phyloP scores from a whole-genome alignment of 257 asterid species.

The Vinca minor region DNA sequence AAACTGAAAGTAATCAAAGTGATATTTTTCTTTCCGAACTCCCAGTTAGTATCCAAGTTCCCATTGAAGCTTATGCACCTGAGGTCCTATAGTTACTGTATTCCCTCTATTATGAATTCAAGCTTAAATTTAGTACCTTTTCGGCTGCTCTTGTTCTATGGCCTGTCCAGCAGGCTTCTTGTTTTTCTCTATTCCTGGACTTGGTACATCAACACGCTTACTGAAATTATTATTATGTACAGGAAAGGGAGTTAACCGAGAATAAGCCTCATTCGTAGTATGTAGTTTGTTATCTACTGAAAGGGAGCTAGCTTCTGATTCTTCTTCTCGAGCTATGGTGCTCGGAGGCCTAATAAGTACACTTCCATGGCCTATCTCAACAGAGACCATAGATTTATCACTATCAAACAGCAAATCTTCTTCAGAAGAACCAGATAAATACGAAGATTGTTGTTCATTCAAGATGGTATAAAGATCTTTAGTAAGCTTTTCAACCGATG shows the following conservation, averaged over 20 bases:
- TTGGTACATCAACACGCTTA: constrained; percentile 25
- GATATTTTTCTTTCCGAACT: not conserved
- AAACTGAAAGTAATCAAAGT: not conserved
- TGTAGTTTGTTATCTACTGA: constrained; percentile 68
- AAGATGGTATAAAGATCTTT: constrained; percentile 80
- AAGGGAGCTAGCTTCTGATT: constrained; percentile 95
- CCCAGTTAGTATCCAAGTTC: not conserved
- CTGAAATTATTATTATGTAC: constrained; percentile 24
- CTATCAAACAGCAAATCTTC: constrained; percentile 84
- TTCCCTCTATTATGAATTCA: not conserved
- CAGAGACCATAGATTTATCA: constrained; percentile 89
- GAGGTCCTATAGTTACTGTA: no score
- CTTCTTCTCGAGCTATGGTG: constrained; percentile 74
- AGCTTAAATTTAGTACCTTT: constrained; percentile 50
- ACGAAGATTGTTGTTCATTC: constrained; percentile 74
- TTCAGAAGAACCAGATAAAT: constrained; percentile 78
- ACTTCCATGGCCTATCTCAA: constrained; percentile 98
- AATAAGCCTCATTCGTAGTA: constrained; percentile 35
- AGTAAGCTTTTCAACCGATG: constrained; percentile 82
- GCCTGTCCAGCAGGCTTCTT: constrained; percentile 50
- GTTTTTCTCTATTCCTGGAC: constrained; percentile 21
- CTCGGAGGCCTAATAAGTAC: constrained; percentile 89
- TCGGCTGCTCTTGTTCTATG: constrained; percentile 37
- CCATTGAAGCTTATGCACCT: constrained; percentile 1
- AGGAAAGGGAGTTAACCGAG: constrained; percentile 36